These are phyloP conservation scores for Heritiera littoralis DNA, from an alignment of 345 rosid genomes.

Conservation along the genomic window DNA sequence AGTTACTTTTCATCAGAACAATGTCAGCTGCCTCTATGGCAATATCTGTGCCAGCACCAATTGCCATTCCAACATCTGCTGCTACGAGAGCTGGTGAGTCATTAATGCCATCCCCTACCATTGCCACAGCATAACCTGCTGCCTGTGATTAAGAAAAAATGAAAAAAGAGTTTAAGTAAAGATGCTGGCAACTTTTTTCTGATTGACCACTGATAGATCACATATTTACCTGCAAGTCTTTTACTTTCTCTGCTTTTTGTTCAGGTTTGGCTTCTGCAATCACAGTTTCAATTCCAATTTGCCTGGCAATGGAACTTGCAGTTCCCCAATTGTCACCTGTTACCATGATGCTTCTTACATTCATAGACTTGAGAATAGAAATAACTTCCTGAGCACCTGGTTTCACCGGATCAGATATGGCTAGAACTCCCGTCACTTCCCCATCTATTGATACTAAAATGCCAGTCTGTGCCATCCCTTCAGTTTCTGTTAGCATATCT, in stretches of 20 bases:
- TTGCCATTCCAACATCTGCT: constrained; percentile 96
- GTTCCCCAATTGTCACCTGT: constrained; percentile 99
- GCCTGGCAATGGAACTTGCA: constrained; percentile 76
- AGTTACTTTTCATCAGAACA: constrained; percentile 89
- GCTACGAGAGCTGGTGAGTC: constrained; percentile 95
- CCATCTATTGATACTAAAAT: constrained; percentile 66
- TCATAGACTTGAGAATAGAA: constrained; percentile 78
- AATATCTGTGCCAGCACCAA: constrained; percentile 93
- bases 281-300: constrained; percentile 77
- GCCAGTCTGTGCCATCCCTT: constrained; percentile 81
- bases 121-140: constrained; percentile 68
- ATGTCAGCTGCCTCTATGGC: constrained; percentile 98
- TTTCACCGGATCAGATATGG: constrained; percentile 80
- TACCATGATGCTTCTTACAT: constrained; percentile 76
- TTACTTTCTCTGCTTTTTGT: constrained; percentile 85
- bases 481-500: constrained; percentile 71
- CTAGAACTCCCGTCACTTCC: constrained; percentile 65
- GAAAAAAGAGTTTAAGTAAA: background rate
- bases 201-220: background rate
- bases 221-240: constrained; percentile 67
- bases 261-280: constrained; percentile 92
- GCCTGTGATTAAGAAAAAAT: constrained; percentile 42
- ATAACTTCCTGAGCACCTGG: constrained; percentile 72
- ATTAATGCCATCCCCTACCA: constrained; percentile 97
- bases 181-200: background rate